A percentile compares a stretch with the other conserved stretches of the same genome.
Conservation (phyloP, 202 grass and related monocot species). For the Setaria viridis region DNA sequence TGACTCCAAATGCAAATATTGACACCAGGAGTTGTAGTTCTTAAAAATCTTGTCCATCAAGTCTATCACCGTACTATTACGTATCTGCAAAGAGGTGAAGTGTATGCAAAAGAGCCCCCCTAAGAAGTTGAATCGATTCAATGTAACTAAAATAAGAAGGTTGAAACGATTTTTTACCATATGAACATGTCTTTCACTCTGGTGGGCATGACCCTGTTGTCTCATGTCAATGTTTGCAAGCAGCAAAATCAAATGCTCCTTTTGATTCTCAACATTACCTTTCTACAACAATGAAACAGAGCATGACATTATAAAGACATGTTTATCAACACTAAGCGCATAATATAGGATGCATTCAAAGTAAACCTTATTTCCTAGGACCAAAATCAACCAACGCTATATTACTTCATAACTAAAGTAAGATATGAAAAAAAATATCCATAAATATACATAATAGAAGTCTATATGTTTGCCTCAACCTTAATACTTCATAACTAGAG, state of each 20-base stretch:
- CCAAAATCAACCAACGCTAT: not conserved
- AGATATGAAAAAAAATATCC: not conserved
- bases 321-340: not conserved
- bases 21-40: slow-evolving; percentile 89
- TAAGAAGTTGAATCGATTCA: slow-evolving; percentile 29
- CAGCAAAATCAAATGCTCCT: slow-evolving; percentile 97
- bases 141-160: slow-evolving; percentile 34
- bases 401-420: not conserved
- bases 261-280: slow-evolving; percentile 96
- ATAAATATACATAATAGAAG: not conserved
- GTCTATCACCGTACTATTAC: slow-evolving; percentile 40
- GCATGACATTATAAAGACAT: slow-evolving; percentile 24
- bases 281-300: slow-evolving; percentile 63
- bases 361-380: not conserved
- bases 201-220: slow-evolving; percentile 1
- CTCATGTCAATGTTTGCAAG: slow-evolving; percentile 92
- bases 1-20: slow-evolving; percentile 68
- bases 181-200: slow-evolving; percentile 39
- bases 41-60: slow-evolving; percentile 73
- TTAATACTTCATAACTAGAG: not conserved
- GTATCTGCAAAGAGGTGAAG: slow-evolving; percentile 53
- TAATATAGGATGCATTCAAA: not conserved
- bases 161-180: slow-evolving; percentile 56
- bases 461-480: not conserved
- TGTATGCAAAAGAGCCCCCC: slow-evolving; percentile 21